Evolutionary conservation across 352 stramenopile genomes (phyloP).

Genomic region (Phytophthora ohioensis): DNA sequence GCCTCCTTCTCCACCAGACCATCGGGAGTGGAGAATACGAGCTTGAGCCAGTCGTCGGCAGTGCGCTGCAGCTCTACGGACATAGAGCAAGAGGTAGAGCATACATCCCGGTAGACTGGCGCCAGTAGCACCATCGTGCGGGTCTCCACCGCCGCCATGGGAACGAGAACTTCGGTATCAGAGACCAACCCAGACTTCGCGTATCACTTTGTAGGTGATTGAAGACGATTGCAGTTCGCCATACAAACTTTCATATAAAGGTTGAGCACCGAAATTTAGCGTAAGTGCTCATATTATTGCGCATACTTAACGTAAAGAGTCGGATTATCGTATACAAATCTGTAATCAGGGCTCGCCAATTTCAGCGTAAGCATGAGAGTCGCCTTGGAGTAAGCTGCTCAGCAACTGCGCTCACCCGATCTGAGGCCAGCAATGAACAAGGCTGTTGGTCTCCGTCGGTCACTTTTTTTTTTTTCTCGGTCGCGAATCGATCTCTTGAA

Average conservation of each 20-base stretch:
- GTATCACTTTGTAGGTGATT: neutral
- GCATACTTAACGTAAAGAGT: neutral
- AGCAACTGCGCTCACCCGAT: neutral
- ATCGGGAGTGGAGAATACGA: slow-evolving; percentile 39
- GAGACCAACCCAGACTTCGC: no score
- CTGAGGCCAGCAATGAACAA: neutral
- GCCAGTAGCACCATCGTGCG: slow-evolving; percentile 35
- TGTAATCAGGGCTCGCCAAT: slow-evolving; percentile 49
- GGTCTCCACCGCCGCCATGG: slow-evolving; percentile 14
- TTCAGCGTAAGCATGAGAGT: slow-evolving; percentile 29
- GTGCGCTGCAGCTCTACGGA: slow-evolving; percentile 38
- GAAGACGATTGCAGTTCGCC: slow-evolving; percentile 3
- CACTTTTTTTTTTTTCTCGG: slow-evolving; percentile 12
- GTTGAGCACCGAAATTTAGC: no score
- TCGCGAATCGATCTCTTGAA: slow-evolving; percentile 4
- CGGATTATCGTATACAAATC: neutral
- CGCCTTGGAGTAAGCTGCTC: neutral
- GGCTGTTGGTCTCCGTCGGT: neutral
- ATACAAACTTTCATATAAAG: slow-evolving; percentile 20
- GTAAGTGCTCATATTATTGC: neutral
- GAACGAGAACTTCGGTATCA: neutral
- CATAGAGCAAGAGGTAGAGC: neutral
- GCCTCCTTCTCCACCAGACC: slow-evolving; percentile 41
- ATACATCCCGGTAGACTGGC: slow-evolving; percentile 36
- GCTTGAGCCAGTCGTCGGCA: slow-evolving; percentile 39